These are phyloP conservation scores for Ophiostoma ulmi DNA, from an alignment of 2,329 filamentous ascomycete species.

Conservation along the genomic window DNA sequence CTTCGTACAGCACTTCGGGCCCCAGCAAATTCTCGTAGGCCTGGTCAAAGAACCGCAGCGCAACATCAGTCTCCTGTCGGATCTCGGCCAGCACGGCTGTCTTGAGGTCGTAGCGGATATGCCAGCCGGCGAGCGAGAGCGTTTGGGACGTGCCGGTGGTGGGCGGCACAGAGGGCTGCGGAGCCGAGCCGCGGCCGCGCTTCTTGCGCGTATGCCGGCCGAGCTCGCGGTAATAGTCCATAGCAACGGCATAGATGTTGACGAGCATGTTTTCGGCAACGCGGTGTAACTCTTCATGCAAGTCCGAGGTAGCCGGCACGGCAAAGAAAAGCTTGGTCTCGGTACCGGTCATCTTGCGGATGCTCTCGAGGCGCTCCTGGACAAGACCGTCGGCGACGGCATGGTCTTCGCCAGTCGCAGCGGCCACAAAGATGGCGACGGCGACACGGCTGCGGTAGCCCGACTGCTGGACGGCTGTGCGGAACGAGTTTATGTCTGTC, in stretches of 20 bases:
- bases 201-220: conserved; percentile 91
- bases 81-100: conserved; percentile 87
- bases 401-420: conserved; percentile 46
- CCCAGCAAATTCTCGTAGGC: conserved; percentile 81
- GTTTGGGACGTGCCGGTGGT: conserved; percentile 80
- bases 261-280: conserved; percentile 70
- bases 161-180: conserved; percentile 75
- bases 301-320: conserved; percentile 57
- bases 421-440: conserved; percentile 61
- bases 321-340: conserved; percentile 85
- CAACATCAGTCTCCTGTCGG: conserved; percentile 84
- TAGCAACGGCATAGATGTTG: conserved; percentile 64
- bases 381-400: conserved; percentile 53
- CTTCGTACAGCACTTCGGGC: conserved; percentile 71
- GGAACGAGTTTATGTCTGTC: conserved; percentile 74
- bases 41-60: conserved; percentile 77
- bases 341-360: conserved; percentile 71
- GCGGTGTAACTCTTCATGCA: conserved; percentile 60
- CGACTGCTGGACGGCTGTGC: conserved; percentile 59
- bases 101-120: conserved; percentile 92
- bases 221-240: conserved; percentile 91
- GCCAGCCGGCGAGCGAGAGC: conserved; percentile 82
- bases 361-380: conserved; percentile 67
- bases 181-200: conserved; percentile 69
- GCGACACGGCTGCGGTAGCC: conserved; percentile 74